These are phyloP conservation scores for Aphanoascus verrucosus DNA, from an alignment of 2,329 filamentous ascomycete genomes.

Conservation along the genomic window DNA sequence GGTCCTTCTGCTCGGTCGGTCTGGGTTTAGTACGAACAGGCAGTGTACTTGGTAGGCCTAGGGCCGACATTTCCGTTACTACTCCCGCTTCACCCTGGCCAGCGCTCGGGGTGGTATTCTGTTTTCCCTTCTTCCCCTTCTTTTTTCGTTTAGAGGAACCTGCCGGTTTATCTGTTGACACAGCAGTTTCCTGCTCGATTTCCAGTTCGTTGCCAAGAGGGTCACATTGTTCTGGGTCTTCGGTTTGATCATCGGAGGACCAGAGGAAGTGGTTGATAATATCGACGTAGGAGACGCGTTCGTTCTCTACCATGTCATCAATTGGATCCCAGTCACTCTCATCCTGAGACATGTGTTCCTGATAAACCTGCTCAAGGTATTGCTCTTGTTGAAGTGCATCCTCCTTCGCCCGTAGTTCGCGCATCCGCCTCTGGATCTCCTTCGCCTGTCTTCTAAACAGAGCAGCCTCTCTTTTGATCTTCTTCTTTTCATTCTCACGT, in stretches of 20 bases:
- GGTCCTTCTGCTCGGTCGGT: constrained; percentile 14
- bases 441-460: constrained; percentile 41
- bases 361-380: constrained; percentile 35
- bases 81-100: background rate
- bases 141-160: constrained; percentile 20
- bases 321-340: constrained; percentile 38
- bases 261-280: constrained; percentile 40
- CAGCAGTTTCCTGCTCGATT: background rate
- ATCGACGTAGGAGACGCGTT: constrained; percentile 36
- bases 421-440: constrained; percentile 32
- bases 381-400: constrained; percentile 36
- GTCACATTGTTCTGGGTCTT: background rate
- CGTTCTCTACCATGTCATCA: constrained; percentile 36
- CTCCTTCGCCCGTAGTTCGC: constrained; percentile 33
- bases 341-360: constrained; percentile 31
- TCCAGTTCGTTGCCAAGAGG: background rate
- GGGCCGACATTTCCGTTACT: too few species aligned
- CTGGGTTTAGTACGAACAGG: background rate
- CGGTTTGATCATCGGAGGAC: constrained; percentile 22
- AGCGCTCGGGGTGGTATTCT: background rate
- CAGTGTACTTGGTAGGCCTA: background rate
- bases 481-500: constrained; percentile 41
- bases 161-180: background rate
- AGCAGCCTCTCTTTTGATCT: constrained; percentile 40
- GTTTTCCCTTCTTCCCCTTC: constrained; percentile 25